Evolutionary conservation across 495 filamentous ascomycete species (phyloP).

Genomic region (Podospora tetraspora): DNA sequence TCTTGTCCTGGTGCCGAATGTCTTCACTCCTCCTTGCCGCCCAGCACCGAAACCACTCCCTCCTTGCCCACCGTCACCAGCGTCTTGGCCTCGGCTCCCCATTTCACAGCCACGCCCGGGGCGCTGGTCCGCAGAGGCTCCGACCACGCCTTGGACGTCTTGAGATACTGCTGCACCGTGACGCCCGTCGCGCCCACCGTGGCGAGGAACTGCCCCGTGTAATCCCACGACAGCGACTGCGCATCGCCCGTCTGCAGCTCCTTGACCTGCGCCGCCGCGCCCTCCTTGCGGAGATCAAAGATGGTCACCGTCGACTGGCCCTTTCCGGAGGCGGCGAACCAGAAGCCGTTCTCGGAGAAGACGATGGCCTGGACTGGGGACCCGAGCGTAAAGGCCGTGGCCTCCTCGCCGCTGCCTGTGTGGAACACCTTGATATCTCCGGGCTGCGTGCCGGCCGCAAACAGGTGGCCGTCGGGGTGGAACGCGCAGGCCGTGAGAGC

Average conservation of each 20-base stretch:
- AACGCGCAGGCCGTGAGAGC: slow-evolving; percentile 75
- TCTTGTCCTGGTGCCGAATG: not conserved
- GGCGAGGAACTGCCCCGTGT: slow-evolving; percentile 88
- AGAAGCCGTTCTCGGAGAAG: slow-evolving; percentile 98
- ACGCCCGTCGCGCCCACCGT: slow-evolving; percentile 74
- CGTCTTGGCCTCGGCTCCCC: slow-evolving; percentile 69
- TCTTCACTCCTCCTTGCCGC: slow-evolving; percentile 30
- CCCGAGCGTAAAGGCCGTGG: slow-evolving; percentile 62
- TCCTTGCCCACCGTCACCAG: slow-evolving; percentile 68
- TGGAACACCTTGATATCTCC: slow-evolving; percentile 84
- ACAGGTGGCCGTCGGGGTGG: slow-evolving; percentile 93
- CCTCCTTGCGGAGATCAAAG: slow-evolving; percentile 84
- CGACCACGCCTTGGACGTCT: slow-evolving; percentile 78
- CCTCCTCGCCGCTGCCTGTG: slow-evolving; percentile 63
- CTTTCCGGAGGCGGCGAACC: slow-evolving; percentile 74
- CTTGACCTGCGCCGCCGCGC: slow-evolving; percentile 69
- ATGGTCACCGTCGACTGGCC: slow-evolving; percentile 71
- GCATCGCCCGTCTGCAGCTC: slow-evolving; percentile 74
- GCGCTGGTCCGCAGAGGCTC: slow-evolving; percentile 75
- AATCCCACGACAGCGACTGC: slow-evolving; percentile 80
- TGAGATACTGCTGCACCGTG: slow-evolving; percentile 81
- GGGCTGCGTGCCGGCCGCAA: slow-evolving; percentile 70
- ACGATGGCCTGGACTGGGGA: slow-evolving; percentile 65
- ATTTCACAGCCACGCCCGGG: slow-evolving; percentile 64
- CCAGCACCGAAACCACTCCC: slow-evolving; percentile 66